Evolutionary conservation across 1,139 yeast genomes (phyloP), one percentile per base, ranked within the genome.

Genomic region (Yamadazyma jaroonii): DNA sequence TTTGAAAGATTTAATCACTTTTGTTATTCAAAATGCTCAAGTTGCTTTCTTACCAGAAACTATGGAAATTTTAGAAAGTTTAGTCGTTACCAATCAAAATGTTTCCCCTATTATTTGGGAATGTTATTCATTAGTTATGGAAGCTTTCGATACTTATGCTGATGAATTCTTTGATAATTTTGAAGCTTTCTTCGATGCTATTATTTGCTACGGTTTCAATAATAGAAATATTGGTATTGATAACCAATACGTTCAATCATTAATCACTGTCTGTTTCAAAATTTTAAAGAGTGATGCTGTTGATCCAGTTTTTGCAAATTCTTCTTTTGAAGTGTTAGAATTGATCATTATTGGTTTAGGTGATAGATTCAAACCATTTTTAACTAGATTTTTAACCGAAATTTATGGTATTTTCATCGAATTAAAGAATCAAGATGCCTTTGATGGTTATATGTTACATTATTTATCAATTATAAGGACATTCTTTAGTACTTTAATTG

Each of bases 61-160:
- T 2, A 57, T 77, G 46, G 81, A 76, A 43, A 62, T 77, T 32
- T 57, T 74, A 43, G 81, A 77, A 50, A 67, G 74, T 27, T 56
- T 74, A 24, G 60, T 74, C 34, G 64, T 59, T 50, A 64, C 69
- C 25, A 57, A 74, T 15, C 62, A 68, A 41, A 44, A 45, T 23
- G 69, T 74, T 39, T 61, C 74, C 4, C 72, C 76, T n/a, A 58
- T 60, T 29, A 59, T 72, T 52, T 75, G 81, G 81, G 58, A 54
- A 13, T 54, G 77, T 25, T 75, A 62, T 52, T 61, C 65, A 31
- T 48, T 59, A 15, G 67, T 72, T 38, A 56, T 75, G 36, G 68
- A 64, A 9, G 62, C 78, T 1, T 76, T 77, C 47, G 78, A 75
- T 42, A 71, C 74, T 23, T 77, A 73, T 53, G 82, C 81, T 2